Percentiles rank a stretch among this genome's conserved stretches.
These are phyloP conservation scores for Daucus carota DNA, from an alignment of 129 eudicot species.

Conservation along the genomic window DH1_v3.0 NC_030382.2:37245501-37246000, in stretches of 20 bases:
- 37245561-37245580: conserved; percentile 79
- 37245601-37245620: conserved; percentile 98
- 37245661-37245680: conserved; percentile 92
- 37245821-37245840: neutral
- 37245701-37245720: conserved; percentile 53
- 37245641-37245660: conserved; percentile 91
- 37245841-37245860: neutral
- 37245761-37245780: conserved; percentile 27
- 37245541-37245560: conserved; percentile 56
- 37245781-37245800: neutral
- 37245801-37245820: neutral
- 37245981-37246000: too few species aligned
- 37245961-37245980: too few species aligned
- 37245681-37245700: conserved; percentile 32
- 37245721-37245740: conserved; percentile 82
- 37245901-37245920: neutral
- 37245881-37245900: neutral
- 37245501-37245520: conserved; percentile 60
- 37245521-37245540: conserved; percentile 71
- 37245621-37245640: conserved; percentile 98
- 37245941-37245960: neutral
- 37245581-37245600: conserved; percentile 96
- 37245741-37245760: conserved; percentile 40
- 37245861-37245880: neutral
- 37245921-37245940: neutral